Evolutionary conservation across 345 rosid species (phyloP).

Genomic region (Pistacia vera): DNA sequence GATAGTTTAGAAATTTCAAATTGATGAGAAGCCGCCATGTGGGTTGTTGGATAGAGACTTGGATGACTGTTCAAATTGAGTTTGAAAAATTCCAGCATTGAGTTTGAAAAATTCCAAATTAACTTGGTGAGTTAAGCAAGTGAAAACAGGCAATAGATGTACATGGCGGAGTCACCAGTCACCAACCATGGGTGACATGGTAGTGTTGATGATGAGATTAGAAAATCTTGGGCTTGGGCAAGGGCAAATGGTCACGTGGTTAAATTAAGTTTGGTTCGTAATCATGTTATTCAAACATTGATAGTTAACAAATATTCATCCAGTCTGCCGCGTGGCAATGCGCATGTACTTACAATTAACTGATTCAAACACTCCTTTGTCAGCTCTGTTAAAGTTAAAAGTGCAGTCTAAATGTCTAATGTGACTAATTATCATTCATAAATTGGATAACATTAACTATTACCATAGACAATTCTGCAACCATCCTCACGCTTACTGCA

Average conservation of each 20-base stretch:
- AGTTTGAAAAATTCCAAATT: background rate
- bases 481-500: background rate
- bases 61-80: background rate
- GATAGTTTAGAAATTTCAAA: no score
- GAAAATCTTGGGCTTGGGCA: slow-evolving; percentile 16
- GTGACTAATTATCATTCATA: background rate
- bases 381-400: background rate
- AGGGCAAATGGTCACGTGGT: slow-evolving; percentile 46
- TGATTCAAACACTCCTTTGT: background rate
- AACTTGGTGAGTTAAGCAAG: no score
- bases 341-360: slow-evolving; percentile 39
- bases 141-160: no score
- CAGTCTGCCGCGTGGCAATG: slow-evolving; percentile 55
- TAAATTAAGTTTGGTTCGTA: background rate
- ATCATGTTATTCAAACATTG: no score
- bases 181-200: no score
- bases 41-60: background rate
- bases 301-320: background rate
- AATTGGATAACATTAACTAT: background rate
- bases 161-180: background rate
- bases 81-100: background rate
- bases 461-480: background rate
- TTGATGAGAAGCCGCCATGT: background rate
- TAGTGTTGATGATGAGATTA: background rate
- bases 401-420: background rate